Evolutionary conservation across 257 asterid genomes (phyloP).

Genomic region (Hygrophila difformis): DNA sequence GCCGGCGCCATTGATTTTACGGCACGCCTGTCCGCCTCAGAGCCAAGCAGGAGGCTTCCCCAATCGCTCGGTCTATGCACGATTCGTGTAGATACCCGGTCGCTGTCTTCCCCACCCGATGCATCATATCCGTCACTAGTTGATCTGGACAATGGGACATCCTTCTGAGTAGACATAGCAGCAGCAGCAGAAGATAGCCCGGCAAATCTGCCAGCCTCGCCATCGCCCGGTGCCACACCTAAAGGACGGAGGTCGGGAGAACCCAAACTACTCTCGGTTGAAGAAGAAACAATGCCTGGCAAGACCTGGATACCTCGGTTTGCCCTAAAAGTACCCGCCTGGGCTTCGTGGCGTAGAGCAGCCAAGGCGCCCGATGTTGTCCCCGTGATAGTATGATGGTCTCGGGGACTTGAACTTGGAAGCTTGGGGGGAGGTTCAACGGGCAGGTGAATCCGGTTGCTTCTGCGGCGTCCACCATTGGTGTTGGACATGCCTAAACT

Average conservation of each 20-base stretch:
- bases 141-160: constrained; percentile 63
- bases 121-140: constrained; percentile 97
- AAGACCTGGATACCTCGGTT: constrained; percentile 28
- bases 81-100: constrained; percentile 58
- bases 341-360: constrained; percentile 69
- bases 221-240: constrained; percentile 47
- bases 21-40: constrained; percentile 41
- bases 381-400: constrained; percentile 25
- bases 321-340: constrained; percentile 38
- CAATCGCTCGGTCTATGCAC: constrained; percentile 52
- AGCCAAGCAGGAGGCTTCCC: constrained; percentile 63
- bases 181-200: constrained; percentile 34
- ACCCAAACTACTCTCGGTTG: constrained; percentile 83
- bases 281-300: constrained; percentile 52
- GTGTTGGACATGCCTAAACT: constrained; percentile 69
- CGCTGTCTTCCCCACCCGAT: constrained; percentile 98
- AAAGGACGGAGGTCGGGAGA: constrained; percentile 79
- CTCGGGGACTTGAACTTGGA: constrained; percentile 23
- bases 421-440: constrained; percentile 31
- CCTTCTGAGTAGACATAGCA: constrained; percentile 35
- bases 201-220: constrained; percentile 42
- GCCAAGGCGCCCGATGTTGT: constrained; percentile 51
- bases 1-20: constrained; percentile 34
- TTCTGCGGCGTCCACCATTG: too few relatives aligned
- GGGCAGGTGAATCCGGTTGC: constrained; percentile 66